phyloP scores from a whole-genome alignment of 345 rosid species.

The Corymbia maculata region DNA sequence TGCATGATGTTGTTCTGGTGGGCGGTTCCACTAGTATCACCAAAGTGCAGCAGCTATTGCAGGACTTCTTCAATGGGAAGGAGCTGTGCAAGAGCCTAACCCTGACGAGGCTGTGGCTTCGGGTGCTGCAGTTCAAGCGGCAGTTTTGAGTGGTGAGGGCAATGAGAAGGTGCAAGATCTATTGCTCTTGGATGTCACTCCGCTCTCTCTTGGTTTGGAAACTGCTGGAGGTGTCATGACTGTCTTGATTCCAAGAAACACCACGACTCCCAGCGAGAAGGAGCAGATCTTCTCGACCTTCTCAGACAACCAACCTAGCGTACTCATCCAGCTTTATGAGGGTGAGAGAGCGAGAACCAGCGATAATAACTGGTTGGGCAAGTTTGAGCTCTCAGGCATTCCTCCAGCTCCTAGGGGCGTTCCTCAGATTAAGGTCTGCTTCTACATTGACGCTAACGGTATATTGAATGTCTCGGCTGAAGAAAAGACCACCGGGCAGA shows the following conservation, averaged over 20 bases:
- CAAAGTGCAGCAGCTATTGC: conserved; percentile 29
- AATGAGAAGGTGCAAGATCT: conserved; percentile 31
- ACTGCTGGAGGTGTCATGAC: conserved; percentile 29
- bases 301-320: conserved; percentile 24
- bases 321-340: conserved; percentile 17
- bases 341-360: conserved; percentile 22
- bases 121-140: conserved; percentile 35
- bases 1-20: conserved; percentile 38
- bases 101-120: conserved; percentile 32
- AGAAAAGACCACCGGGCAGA: neutral
- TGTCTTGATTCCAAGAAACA: conserved; percentile 24
- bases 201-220: conserved; percentile 18
- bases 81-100: conserved; percentile 21
- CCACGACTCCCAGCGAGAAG: conserved; percentile 25
- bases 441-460: neutral
- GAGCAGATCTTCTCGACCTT: conserved; percentile 22
- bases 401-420: neutral
- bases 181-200: conserved; percentile 14
- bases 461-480: neutral
- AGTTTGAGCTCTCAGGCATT: neutral
- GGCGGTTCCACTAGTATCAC: conserved; percentile 49
- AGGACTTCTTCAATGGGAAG: conserved; percentile 20
- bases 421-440: neutral
- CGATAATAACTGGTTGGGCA: conserved; percentile 22
- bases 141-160: conserved; percentile 24